Evolutionary conservation across 768 basidiomycete genomes (phyloP), one percentile per base, ranked within the genome.

Genomic region (Amanita phalloides): DNA sequence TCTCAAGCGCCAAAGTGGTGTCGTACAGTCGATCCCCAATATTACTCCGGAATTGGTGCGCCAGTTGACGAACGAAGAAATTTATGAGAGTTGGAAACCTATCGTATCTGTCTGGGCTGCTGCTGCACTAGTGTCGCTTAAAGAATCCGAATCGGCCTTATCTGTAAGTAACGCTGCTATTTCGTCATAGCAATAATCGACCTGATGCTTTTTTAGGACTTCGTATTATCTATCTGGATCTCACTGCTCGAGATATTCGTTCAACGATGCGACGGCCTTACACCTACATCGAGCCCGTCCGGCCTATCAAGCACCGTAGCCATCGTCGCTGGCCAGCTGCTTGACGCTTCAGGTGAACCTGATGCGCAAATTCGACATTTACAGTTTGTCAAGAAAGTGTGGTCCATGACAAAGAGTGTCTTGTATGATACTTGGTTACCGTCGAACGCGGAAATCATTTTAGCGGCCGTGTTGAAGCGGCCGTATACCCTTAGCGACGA

Each of bases 331-430:
- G 55, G 56, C 9, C 61, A 61, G 2, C 71, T 79, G 55, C 56
- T 75, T 21, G 53, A 54, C 5, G 56, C 60, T 0, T 37, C 57
- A 4, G 60, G 61, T 3, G 55, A 56, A 3, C 39, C 50, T 4
- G 55, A 60, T 3, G 58, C 51, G 3, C 75, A 79, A 57, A 44
- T 66, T 20, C 59, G 53, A 28, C 66, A 64, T 42, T 64, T 84
- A n/a, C 48, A 53, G 2, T 62, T 72, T 26, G 63, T 77, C 9
- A 60, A 61, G 42, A 71, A 69, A 46, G 62, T 84, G 28, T 85
- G 81, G 82, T 64, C 56, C 14, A 67, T 71, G 10, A 68, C 76
- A 62, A 73, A 68, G 63, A 72, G 73, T 35, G 72, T 76, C 4
- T 80, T 80, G 45, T 57, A 65, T 17, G 37, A 58, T 1, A 30